Conservation (phyloP, 2,329 filamentous ascomycete genomes). For the Colletotrichum sansevieriae region DNA sequence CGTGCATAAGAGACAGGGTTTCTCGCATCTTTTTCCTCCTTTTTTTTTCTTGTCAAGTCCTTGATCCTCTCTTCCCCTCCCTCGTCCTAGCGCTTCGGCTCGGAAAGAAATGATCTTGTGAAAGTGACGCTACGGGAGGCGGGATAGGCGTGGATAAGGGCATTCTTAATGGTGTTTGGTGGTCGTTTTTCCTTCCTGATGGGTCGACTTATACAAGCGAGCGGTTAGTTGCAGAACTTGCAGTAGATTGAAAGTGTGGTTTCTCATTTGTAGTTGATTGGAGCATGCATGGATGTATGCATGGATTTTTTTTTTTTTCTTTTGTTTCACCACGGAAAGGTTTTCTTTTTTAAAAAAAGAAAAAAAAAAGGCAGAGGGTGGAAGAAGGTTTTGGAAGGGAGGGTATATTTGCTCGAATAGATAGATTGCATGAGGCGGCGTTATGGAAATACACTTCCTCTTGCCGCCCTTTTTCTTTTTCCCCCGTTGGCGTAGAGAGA, state of each 20-base stretch:
- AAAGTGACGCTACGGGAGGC: conserved; percentile 26
- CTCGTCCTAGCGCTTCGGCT: neutral
- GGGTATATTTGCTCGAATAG: neutral
- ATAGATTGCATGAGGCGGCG: neutral
- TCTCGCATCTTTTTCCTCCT: neutral
- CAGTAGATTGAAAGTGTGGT: too few relatives aligned
- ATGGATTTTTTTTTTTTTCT: too few relatives aligned
- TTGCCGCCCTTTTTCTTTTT: neutral
- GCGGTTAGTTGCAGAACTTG: too few relatives aligned
- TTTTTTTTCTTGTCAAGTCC: neutral
- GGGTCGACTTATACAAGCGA: too few relatives aligned
- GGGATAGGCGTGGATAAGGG: neutral
- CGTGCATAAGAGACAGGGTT: conserved; percentile 32
- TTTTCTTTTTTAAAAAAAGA: too few relatives aligned
- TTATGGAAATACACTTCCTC: neutral
- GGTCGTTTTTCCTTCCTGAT: too few relatives aligned
- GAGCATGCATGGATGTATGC: neutral
- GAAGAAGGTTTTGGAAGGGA: neutral
- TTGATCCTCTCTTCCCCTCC: too few relatives aligned
- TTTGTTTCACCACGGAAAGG: too few relatives aligned
- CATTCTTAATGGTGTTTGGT: too few relatives aligned
- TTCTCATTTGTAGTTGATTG: too few relatives aligned
- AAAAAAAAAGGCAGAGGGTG: neutral
- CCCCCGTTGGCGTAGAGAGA: neutral
- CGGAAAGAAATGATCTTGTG: conserved; percentile 34